These are phyloP conservation scores for Aspergillus sp. DNA, from an alignment of 2,329 filamentous ascomycete species.

Conservation along the genomic window DNA sequence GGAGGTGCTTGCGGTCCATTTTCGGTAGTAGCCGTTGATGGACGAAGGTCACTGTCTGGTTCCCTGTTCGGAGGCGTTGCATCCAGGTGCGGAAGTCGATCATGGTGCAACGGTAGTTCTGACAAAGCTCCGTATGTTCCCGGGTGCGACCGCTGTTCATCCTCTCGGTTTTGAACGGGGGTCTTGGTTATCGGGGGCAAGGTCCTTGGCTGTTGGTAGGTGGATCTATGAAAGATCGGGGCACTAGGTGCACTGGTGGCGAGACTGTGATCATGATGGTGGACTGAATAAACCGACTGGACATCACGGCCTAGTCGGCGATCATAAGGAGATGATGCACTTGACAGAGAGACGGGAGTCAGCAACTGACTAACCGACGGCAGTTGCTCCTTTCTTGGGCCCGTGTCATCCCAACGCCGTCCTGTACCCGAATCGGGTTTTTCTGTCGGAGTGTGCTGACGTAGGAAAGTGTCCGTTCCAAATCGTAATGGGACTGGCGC, in stretches of 20 bases:
- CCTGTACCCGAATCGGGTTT: conserved; percentile 15
- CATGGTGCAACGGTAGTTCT: conserved; percentile 13
- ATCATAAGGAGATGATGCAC: conserved; percentile 22
- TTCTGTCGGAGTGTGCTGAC: conserved; percentile 19
- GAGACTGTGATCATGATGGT: conserved; percentile 14
- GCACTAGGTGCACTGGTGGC: conserved; percentile 7
- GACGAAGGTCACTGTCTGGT: conserved; percentile 6
- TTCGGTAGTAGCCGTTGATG: conserved; percentile 2
- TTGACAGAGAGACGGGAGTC: conserved; percentile 24
- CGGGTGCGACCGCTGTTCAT: conserved; percentile 14
- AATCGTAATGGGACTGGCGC: conserved; percentile 27
- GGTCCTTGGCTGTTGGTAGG: conserved; percentile 8
- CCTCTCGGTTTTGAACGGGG: conserved; percentile 16
- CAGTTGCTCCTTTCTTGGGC: conserved; percentile 22
- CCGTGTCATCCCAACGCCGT: conserved; percentile 7
- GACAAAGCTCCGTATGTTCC: conserved; percentile 14
- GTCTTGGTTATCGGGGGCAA: conserved; percentile 28
- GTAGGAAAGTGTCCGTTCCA: conserved; percentile 27
- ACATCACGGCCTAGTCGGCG: conserved; percentile 13
- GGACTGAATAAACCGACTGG: conserved; percentile 12
- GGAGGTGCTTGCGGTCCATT: conserved; percentile 10
- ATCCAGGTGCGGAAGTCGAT: conserved; percentile 12
- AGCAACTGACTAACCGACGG: conserved; percentile 37
- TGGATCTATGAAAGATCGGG: neutral
- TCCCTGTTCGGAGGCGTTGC: conserved; percentile 10